These are phyloP conservation scores for Dactylellina parvicollis DNA, from an alignment of 2,329 filamentous ascomycete genomes.

Conservation along the genomic window DNA sequence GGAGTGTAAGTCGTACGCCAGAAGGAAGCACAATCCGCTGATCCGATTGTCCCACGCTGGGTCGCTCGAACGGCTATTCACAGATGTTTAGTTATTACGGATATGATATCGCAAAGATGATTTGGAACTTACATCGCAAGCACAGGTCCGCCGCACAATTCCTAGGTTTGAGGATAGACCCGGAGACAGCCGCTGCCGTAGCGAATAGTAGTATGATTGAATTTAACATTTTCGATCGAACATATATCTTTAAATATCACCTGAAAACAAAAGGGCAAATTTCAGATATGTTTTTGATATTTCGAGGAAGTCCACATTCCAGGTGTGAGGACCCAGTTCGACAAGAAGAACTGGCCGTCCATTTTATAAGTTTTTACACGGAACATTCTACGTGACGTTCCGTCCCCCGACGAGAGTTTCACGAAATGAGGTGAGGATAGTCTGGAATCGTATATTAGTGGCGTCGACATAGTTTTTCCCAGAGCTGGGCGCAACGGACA, in stretches of 20 bases:
- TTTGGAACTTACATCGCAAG: slow-evolving; percentile 2
- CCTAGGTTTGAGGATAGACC: slow-evolving; percentile 14
- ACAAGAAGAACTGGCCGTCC: too few relatives aligned
- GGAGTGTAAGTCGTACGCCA: slow-evolving; percentile 37
- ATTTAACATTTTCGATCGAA: background rate
- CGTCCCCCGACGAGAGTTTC: too few relatives aligned
- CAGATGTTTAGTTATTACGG: background rate
- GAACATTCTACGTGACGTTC: too few relatives aligned
- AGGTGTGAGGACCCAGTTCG: background rate
- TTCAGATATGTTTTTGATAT: too few relatives aligned
- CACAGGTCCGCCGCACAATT: slow-evolving; percentile 24
- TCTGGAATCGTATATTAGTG: background rate
- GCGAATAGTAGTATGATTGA: background rate
- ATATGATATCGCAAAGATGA: background rate
- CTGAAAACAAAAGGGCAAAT: too few relatives aligned
- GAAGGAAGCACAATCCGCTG: slow-evolving; percentile 17
- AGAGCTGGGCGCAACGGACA: background rate
- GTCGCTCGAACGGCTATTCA: slow-evolving; percentile 19
- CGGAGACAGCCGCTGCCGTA: slow-evolving; percentile 6
- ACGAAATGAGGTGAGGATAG: background rate
- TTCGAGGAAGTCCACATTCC: too few relatives aligned
- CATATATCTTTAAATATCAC: background rate
- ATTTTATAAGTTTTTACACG: too few relatives aligned
- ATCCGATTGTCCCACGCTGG: background rate
- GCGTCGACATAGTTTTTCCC: background rate